Evolutionary conservation across 1,284 basidiomycete species (phyloP).

Genomic region (Boletus smithii): DNA sequence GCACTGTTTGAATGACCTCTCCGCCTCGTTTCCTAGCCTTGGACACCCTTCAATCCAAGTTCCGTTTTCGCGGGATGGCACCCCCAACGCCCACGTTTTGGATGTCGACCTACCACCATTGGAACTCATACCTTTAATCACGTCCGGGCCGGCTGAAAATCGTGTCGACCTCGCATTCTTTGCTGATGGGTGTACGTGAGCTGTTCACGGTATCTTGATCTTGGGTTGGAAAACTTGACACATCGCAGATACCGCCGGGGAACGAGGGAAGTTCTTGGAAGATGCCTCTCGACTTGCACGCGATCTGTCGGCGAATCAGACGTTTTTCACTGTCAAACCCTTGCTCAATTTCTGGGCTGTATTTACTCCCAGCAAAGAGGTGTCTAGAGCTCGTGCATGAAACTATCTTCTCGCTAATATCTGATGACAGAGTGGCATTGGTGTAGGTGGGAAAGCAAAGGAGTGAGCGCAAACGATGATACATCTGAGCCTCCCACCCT

Average conservation of each 20-base stretch:
- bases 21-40: background rate
- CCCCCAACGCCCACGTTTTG: background rate
- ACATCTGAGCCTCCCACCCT: background rate
- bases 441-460: slow-evolving; percentile 64
- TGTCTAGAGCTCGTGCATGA: slow-evolving; percentile 21
- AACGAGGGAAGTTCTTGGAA: slow-evolving; percentile 63
- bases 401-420: background rate
- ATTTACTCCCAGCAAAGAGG: slow-evolving; percentile 72
- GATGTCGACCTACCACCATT: slow-evolving; percentile 41
- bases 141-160: slow-evolving; percentile 61
- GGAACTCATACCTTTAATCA: slow-evolving; percentile 54
- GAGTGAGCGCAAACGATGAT: slow-evolving; percentile 43
- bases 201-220: too few relatives aligned
- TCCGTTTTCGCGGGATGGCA: slow-evolving; percentile 8
- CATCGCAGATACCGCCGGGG: slow-evolving; percentile 53
- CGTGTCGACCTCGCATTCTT: slow-evolving; percentile 80
- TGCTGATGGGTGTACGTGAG: slow-evolving; percentile 72
- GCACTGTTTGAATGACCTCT: slow-evolving; percentile 28
- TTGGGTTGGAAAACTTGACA: too few relatives aligned
- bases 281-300: slow-evolving; percentile 66
- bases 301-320: slow-evolving; percentile 71
- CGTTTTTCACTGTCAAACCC: slow-evolving; percentile 73
- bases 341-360: slow-evolving; percentile 83
- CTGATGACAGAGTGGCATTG: slow-evolving; percentile 65
- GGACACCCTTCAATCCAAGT: slow-evolving; percentile 10